phyloP scores from a whole-genome alignment of 257 asterid species.

The Marsdenia floribunda region DNA sequence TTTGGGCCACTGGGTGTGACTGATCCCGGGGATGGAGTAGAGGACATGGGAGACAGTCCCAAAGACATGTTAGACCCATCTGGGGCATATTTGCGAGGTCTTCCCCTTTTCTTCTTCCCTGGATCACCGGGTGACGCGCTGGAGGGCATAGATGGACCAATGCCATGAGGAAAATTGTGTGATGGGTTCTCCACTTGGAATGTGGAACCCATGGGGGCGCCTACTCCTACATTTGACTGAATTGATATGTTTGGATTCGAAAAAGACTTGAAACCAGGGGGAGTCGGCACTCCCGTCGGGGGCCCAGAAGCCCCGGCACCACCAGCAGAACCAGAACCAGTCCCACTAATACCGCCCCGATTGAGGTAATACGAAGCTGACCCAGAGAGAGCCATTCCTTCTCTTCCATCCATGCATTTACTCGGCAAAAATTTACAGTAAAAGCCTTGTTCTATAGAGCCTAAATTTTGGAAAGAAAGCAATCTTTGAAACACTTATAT shows the following conservation, averaged over 20 bases:
- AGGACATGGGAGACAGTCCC: slow-evolving; percentile 59
- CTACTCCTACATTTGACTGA: slow-evolving; percentile 51
- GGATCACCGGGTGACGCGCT: slow-evolving; percentile 41
- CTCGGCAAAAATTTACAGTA: slow-evolving; percentile 5
- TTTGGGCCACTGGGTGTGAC: slow-evolving; percentile 41
- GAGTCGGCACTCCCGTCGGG: slow-evolving; percentile 22
- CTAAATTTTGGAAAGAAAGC: slow-evolving; percentile 9
- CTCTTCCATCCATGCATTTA: slow-evolving; percentile 50
- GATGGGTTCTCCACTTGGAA: slow-evolving; percentile 64
- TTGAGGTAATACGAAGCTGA: slow-evolving; percentile 31
- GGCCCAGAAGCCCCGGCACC: slow-evolving; percentile 20
- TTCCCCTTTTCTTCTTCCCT: slow-evolving; percentile 86
- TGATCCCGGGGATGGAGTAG: slow-evolving; percentile 43
- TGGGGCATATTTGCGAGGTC: slow-evolving; percentile 91
- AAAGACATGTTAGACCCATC: slow-evolving; percentile 72
- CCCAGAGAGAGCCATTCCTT: slow-evolving; percentile 33
- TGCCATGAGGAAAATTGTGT: slow-evolving; percentile 44
- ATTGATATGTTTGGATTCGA: slow-evolving; percentile 45
- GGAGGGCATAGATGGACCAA: slow-evolving; percentile 33
- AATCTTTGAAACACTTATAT: slow-evolving; percentile 6
- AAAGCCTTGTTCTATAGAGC: slow-evolving; percentile 6
- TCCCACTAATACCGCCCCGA: slow-evolving; percentile 29
- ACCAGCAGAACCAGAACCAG: slow-evolving; percentile 17
- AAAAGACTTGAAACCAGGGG: slow-evolving; percentile 46
- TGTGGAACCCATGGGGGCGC: slow-evolving; percentile 37